Conservation (phyloP, 129 eudicot species). For the Pittosporum tobira region DNA sequence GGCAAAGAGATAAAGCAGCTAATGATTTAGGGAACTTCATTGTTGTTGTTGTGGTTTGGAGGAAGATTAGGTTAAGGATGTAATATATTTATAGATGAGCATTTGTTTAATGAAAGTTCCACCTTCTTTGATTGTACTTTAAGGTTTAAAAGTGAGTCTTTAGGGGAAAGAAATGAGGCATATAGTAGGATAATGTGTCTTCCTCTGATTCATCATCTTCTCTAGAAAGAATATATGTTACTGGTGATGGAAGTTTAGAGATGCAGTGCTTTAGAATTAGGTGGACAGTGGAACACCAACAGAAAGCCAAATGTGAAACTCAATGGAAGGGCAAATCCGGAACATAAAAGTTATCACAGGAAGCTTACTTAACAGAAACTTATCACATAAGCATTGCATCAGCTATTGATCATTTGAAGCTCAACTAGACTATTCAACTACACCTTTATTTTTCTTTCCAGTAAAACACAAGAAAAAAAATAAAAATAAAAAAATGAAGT, state of each 20-base stretch:
- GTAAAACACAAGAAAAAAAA: too few relatives aligned
- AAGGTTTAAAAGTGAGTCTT: constrained; percentile 26
- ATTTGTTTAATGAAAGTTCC: background rate
- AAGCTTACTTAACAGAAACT: too few relatives aligned
- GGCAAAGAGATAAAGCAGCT: constrained; percentile 16
- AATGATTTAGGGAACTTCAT: constrained; percentile 33
- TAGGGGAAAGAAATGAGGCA: constrained; percentile 16
- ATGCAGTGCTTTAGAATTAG: background rate
- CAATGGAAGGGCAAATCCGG: too few relatives aligned
- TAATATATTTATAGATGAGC: constrained; percentile 6
- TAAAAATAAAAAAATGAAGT: too few relatives aligned
- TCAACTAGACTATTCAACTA: too few relatives aligned
- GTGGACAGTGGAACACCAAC: constrained; percentile 3
- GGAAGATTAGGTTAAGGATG: background rate
- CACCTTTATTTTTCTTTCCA: too few relatives aligned
- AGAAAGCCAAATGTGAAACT: background rate
- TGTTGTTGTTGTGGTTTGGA: background rate
- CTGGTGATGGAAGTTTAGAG: constrained; percentile 5
- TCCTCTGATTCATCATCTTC: constrained; percentile 7
- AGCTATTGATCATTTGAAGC: too few relatives aligned
- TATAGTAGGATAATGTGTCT: constrained; percentile 3
- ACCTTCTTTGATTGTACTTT: constrained; percentile 27
- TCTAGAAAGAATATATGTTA: constrained; percentile 5
- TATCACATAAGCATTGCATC: too few relatives aligned
- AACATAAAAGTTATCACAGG: too few relatives aligned